Evolutionary conservation across 495 filamentous ascomycete genomes (phyloP), one percentile per base, ranked within the genome.

Genomic region (Lasiosphaeria miniovina): DNA sequence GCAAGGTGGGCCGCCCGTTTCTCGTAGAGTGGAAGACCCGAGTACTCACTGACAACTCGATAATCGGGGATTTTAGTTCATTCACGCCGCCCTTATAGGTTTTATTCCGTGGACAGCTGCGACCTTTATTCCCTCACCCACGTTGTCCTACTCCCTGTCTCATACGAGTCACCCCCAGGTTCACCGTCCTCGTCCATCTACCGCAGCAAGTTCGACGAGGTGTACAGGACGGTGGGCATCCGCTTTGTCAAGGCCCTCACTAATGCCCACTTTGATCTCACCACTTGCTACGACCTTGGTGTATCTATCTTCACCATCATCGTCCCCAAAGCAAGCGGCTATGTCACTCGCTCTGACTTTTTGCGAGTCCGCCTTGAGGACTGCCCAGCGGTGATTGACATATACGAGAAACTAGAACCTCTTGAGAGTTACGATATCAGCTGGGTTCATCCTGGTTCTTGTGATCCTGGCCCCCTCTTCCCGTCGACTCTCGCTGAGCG

Each of bases 301-400:
- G 53, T 67, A 14, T 59, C 64, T 0, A 17, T 36, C 50, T 68
- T 65, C 54, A 70, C 67, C 0, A 49, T 62, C 57, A 59, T 70
- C 17, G 51, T 70, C 33, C 62, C 67, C 1, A 33, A 53, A 0
- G 35, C 36, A n/a, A 53, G 56, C 34, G 67, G 67, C 8, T 70
- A 65, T 33, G 51, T 64, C 9, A 38, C 31, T 40, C 55, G 58
- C 3, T 64, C 65, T 4, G 63, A 68, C 54, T 67, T 70, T 33
- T 35, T 70, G 12, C 43, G 49, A 10, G 36, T 64, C n/a, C 65
- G 67, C 31, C 59, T 70, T 32, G 65, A 68, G 15, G 67, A 70
- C 56, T 68, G 55, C 12, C 61, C 65, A 0, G 58, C 54, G n/a
- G 33, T 50, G 11, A 65, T 68, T 15, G 54, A 56, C 11, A 58